These are phyloP conservation scores for Paraglomus brasilianum DNA, from an alignment of 192 early-diverging fungal species.

Conservation along the genomic window DNA sequence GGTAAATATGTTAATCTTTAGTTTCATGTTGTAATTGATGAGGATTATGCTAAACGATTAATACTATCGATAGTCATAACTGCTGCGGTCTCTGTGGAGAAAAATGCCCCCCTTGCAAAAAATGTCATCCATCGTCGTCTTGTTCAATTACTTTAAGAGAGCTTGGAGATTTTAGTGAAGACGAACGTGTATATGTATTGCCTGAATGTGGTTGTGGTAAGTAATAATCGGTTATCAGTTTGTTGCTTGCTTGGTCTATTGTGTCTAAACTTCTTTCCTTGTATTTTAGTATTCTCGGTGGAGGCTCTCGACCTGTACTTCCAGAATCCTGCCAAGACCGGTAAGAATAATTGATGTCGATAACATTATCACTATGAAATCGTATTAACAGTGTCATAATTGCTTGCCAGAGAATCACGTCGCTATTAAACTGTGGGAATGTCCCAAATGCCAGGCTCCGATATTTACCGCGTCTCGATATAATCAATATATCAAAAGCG, in stretches of 20 bases:
- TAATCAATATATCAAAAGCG: conserved; percentile 35
- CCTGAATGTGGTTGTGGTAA: conserved; percentile 44
- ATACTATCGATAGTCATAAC: too few species aligned
- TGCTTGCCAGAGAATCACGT: conserved; percentile 28
- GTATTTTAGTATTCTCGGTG: conserved; percentile 32
- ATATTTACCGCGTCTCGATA: conserved; percentile 37
- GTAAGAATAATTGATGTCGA: conserved; percentile 15
- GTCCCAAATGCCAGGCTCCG: conserved; percentile 34
- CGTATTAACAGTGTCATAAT: neutral
- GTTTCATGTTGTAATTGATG: neutral
- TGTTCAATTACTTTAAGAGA: conserved; percentile 23
- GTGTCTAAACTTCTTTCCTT: conserved; percentile 1
- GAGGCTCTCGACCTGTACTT: conserved; percentile 36
- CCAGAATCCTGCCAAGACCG: conserved; percentile 24
- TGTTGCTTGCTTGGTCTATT: neutral
- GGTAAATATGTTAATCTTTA: conserved; percentile 26
- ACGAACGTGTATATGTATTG: conserved; percentile 29
- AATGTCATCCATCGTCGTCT: too few species aligned
- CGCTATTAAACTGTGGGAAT: conserved; percentile 41
- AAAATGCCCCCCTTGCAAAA: too few species aligned
- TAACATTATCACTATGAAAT: neutral
- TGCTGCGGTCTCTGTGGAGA: too few species aligned
- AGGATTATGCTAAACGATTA: too few species aligned
- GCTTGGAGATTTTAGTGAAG: conserved; percentile 25
- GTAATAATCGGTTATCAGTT: neutral